Conservation (phyloP, 495 filamentous ascomycete species). For the Chlorociboria aeruginascens region DNA sequence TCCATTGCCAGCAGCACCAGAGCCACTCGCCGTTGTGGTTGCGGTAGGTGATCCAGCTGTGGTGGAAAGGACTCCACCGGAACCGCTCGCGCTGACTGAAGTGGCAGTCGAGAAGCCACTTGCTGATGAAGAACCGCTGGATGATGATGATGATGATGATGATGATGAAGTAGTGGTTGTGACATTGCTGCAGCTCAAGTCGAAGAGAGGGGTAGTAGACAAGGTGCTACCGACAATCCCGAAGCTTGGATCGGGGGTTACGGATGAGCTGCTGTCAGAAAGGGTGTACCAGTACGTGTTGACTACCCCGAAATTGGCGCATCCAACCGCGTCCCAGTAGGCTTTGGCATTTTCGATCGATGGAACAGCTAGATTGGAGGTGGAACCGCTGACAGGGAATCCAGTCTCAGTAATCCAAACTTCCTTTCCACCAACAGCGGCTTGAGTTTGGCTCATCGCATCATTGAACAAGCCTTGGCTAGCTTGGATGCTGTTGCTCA, state of each 20-base stretch:
- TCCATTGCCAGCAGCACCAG: slow-evolving; percentile 2
- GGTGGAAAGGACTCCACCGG: not conserved
- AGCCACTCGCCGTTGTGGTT: slow-evolving; percentile 12
- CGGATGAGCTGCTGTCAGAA: slow-evolving; percentile 43
- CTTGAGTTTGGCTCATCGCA: slow-evolving; percentile 44
- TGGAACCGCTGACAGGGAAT: slow-evolving; percentile 61
- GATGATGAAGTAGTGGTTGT: not conserved
- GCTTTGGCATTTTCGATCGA: slow-evolving; percentile 55
- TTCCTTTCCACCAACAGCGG: slow-evolving; percentile 48
- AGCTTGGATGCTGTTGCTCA: slow-evolving; percentile 50
- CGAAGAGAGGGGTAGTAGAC: slow-evolving; percentile 45
- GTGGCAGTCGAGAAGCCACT: not conserved
- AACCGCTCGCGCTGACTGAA: slow-evolving; percentile 5
- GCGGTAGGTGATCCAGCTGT: not conserved
- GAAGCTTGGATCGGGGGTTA: slow-evolving; percentile 55
- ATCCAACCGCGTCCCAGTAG: slow-evolving; percentile 73
- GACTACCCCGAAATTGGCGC: slow-evolving; percentile 47
- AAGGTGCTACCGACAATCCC: slow-evolving; percentile 37
- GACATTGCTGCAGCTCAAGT: slow-evolving; percentile 41
- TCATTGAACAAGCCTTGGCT: slow-evolving; percentile 51
- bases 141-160: not conserved
- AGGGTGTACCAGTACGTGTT: slow-evolving; percentile 74
- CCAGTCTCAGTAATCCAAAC: slow-evolving; percentile 91
- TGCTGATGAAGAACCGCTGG: slow-evolving; percentile 11
- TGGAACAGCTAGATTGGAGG: slow-evolving; percentile 48